Evolutionary conservation across 768 basidiomycete species (phyloP).

Genomic region (Hypholoma sublateritium): DNA sequence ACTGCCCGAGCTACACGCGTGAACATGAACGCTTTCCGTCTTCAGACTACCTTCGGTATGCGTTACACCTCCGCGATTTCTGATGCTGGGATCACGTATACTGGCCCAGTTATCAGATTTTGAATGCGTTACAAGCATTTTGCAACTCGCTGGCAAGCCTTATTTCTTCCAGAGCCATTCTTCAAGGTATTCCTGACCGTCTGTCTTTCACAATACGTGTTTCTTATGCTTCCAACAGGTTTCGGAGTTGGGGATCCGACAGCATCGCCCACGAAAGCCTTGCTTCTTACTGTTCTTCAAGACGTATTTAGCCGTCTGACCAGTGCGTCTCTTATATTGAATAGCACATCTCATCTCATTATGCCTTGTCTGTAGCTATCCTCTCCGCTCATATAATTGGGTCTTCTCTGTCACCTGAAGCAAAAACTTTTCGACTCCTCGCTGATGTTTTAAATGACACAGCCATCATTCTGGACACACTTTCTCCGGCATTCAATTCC

Average conservation of each 20-base stretch:
- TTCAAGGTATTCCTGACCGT: constrained; percentile 49
- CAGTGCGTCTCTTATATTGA: constrained; percentile 38
- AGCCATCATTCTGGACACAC: constrained; percentile 56
- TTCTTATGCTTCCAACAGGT: constrained; percentile 32
- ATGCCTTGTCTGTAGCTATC: constrained; percentile 46
- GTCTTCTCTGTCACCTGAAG: constrained; percentile 65
- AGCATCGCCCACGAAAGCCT: constrained; percentile 63
- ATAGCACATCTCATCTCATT: background rate
- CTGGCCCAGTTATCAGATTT: constrained; percentile 57
- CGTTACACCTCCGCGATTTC: background rate
- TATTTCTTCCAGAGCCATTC: constrained; percentile 62
- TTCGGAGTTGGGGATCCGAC: constrained; percentile 71
- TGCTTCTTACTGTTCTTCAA: constrained; percentile 65
- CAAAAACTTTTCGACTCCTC: constrained; percentile 66
- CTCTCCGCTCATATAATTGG: constrained; percentile 61
- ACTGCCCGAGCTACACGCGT: background rate
- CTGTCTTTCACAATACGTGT: background rate
- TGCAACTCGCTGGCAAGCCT: constrained; percentile 66
- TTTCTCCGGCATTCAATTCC: constrained; percentile 54
- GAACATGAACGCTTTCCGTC: background rate
- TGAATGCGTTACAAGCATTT: constrained; percentile 68
- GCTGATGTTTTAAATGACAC: constrained; percentile 68
- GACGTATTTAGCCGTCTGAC: constrained; percentile 63
- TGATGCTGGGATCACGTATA: constrained; percentile 8
- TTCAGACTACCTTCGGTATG: constrained; percentile 57